Evolutionary conservation across 257 asterid genomes (phyloP).

Genomic region (Handroanthus guayacan): DNA sequence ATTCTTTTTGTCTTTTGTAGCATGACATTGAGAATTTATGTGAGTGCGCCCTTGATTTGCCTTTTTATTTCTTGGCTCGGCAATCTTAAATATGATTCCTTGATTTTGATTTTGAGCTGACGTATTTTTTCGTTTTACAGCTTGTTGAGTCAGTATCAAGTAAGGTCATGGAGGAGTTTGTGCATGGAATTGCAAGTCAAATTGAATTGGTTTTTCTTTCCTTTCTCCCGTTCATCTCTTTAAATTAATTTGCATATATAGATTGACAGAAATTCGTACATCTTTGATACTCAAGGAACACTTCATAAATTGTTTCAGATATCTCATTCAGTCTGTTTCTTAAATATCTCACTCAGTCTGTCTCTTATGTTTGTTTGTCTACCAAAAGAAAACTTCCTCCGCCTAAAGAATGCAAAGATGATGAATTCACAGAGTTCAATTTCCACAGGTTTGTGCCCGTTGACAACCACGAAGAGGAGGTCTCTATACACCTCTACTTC

Average conservation of each 20-base stretch:
- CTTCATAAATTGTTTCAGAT: slow-evolving; percentile 5
- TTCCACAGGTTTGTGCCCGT: no score
- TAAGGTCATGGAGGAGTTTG: slow-evolving; percentile 87
- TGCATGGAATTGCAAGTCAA: slow-evolving; percentile 70
- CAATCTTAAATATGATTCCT: slow-evolving; percentile 19
- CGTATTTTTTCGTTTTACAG: slow-evolving; percentile 47
- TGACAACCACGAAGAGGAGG: no score
- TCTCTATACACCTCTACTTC: no score
- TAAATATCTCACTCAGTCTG: slow-evolving; percentile 24
- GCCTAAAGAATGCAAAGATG: no score
- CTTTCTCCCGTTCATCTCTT: background rate
- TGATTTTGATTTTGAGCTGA: slow-evolving; percentile 27
- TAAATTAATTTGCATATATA: slow-evolving; percentile 9
- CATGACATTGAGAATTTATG: background rate
- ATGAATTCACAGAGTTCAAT: no score
- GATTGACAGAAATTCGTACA: background rate
- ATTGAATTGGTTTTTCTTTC: slow-evolving; percentile 51
- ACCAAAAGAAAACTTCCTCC: slow-evolving; percentile 61
- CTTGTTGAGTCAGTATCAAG: slow-evolving; percentile 82
- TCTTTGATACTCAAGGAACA: slow-evolving; percentile 10
- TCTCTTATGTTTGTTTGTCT: slow-evolving; percentile 31
- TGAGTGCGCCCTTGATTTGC: background rate
- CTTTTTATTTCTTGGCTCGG: slow-evolving; percentile 16
- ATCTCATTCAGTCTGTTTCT: slow-evolving; percentile 14
- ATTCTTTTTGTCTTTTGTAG: background rate